Evolutionary conservation across 1,284 basidiomycete species (phyloP).

Genomic region (Psilocybe mexicana): DNA sequence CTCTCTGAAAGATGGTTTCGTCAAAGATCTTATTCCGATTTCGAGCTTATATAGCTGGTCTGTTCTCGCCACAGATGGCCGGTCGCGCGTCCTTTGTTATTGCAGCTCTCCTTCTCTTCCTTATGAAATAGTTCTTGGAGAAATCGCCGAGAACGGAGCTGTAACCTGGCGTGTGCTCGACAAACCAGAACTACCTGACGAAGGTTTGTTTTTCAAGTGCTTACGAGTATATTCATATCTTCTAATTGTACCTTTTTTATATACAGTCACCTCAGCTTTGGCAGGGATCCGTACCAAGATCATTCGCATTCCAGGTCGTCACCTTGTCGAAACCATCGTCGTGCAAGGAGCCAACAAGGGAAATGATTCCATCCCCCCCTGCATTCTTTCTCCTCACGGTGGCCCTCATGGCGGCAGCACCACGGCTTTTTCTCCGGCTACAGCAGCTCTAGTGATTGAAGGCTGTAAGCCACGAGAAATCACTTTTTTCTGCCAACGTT

Average conservation of each 20-base stretch:
- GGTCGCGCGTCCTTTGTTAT: constrained; percentile 44
- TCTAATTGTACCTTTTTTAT: neutral
- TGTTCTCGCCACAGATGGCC: constrained; percentile 54
- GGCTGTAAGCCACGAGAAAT: constrained; percentile 48
- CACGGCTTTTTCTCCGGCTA: constrained; percentile 47
- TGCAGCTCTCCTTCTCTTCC: constrained; percentile 53
- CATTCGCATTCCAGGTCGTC: constrained; percentile 47
- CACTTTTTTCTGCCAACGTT: neutral
- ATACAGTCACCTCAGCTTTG: constrained; percentile 46
- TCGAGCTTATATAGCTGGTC: constrained; percentile 50
- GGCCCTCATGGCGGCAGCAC: constrained; percentile 60
- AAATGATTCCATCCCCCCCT: constrained; percentile 32
- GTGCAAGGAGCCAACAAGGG: constrained; percentile 33
- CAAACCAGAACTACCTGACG: constrained; percentile 37
- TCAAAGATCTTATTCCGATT: constrained; percentile 44
- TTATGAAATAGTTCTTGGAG: constrained; percentile 51
- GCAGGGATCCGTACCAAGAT: constrained; percentile 40
- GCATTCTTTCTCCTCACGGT: constrained; percentile 64
- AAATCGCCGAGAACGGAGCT: constrained; percentile 31
- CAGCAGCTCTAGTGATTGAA: constrained; percentile 52
- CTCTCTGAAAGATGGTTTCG: constrained; percentile 33
- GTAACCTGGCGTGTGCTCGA: constrained; percentile 45
- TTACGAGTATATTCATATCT: neutral
- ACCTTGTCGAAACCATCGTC: constrained; percentile 55
- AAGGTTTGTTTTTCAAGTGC: constrained; percentile 34